These are phyloP conservation scores for Arabis alpina DNA, from an alignment of 345 rosid species.

Conservation along the genomic window DNA sequence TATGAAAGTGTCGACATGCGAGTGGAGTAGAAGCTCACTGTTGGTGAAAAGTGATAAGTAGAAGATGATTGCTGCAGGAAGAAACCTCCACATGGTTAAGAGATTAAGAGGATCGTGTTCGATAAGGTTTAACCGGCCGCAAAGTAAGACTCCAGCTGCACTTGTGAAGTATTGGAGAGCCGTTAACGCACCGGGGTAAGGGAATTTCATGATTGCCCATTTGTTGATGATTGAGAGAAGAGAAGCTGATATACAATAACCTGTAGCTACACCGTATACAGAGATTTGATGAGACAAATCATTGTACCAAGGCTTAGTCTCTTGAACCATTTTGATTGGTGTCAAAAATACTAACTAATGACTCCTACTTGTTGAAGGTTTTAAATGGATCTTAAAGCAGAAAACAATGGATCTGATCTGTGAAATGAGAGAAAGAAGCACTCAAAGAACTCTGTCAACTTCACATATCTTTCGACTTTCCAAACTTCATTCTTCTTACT, in stretches of 20 bases:
- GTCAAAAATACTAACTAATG: neutral
- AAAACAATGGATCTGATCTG: constrained; percentile 7
- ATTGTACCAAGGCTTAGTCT: constrained; percentile 41
- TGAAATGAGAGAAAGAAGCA: constrained; percentile 23
- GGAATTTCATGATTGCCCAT: constrained; percentile 96
- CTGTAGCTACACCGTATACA: constrained; percentile 81
- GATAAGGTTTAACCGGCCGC: constrained; percentile 59
- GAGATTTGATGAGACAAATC: constrained; percentile 58
- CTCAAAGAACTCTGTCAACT: constrained; percentile 14
- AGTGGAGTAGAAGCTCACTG: constrained; percentile 90
- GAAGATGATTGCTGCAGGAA: constrained; percentile 85
- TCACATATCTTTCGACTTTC: constrained; percentile 12
- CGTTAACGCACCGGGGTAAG: constrained; percentile 89
- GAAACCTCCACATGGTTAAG: constrained; percentile 87
- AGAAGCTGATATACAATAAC: constrained; percentile 90
- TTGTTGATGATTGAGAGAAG: constrained; percentile 95
- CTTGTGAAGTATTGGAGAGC: constrained; percentile 93
- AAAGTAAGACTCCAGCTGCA: constrained; percentile 69
- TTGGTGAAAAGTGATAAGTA: constrained; percentile 86
- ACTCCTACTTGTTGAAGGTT: neutral
- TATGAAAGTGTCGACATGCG: constrained; percentile 86
- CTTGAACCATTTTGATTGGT: neutral
- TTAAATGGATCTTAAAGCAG: neutral
- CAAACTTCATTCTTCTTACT: neutral
- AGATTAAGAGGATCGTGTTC: constrained; percentile 69